These are phyloP conservation scores for Echium plantagineum DNA, from an alignment of 257 asterid species.

Conservation along the genomic window DNA sequence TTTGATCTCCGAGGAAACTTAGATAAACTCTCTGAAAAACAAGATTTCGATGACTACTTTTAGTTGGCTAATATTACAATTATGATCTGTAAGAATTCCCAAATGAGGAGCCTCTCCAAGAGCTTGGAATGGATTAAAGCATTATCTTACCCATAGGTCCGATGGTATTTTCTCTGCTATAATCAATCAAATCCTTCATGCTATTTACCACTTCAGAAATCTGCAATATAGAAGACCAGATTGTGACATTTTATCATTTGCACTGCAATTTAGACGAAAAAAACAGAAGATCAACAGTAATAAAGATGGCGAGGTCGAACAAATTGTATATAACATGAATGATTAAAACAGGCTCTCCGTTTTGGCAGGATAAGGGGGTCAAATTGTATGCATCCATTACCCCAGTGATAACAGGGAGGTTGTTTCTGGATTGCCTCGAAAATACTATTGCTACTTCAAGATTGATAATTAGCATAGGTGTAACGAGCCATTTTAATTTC, in stretches of 20 bases:
- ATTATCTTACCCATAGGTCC: constrained; percentile 93
- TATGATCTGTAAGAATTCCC: neutral
- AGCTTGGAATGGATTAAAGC: neutral
- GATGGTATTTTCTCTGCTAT: constrained; percentile 71
- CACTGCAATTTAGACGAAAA: constrained; percentile 1
- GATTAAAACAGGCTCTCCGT: no score
- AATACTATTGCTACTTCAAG: no score
- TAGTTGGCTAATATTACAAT: neutral
- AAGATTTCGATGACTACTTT: constrained; percentile 4
- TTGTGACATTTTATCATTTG: neutral
- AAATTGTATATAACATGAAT: no score
- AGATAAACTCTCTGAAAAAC: constrained; percentile 71
- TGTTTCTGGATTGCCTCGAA: no score
- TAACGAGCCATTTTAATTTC: no score
- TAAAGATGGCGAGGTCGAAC: no score
- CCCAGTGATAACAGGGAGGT: no score
- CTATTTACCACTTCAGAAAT: constrained; percentile 99
- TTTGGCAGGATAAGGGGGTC: no score
- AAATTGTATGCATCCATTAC: no score
- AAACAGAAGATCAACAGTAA: neutral
- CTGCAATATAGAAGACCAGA: constrained; percentile 33
- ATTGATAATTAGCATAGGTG: no score
- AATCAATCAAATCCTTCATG: constrained; percentile 98
- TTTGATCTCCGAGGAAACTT: constrained; percentile 72
- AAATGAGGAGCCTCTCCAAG: no score